A percentile compares a stretch with the other conserved stretches of the same genome.
Conservation (phyloP, 306 rosid genomes). For the Vicia sativa region DNA sequence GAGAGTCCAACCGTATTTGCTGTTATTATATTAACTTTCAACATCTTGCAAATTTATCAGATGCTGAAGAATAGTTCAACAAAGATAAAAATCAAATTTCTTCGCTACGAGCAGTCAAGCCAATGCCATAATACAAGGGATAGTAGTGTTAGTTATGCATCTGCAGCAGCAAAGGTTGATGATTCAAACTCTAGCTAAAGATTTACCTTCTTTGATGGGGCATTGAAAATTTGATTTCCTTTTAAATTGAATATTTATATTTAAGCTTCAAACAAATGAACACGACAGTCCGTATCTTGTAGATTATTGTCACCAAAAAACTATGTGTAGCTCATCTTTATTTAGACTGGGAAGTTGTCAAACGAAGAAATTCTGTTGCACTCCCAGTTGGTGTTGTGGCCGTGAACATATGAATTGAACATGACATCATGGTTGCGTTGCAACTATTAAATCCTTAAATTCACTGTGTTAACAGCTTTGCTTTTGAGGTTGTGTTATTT, state of each 20-base stretch:
- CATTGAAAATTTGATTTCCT: constrained; percentile 38
- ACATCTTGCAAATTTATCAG: constrained; percentile 50
- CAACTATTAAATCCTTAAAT: background rate
- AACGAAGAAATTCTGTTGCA: constrained; percentile 33
- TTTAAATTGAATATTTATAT: constrained; percentile 38
- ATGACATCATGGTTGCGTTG: constrained; percentile 23
- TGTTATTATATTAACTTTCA: constrained; percentile 10
- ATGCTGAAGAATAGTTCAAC: constrained; percentile 76
- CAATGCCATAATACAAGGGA: constrained; percentile 79
- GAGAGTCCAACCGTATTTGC: background rate
- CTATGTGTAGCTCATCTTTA: constrained; percentile 17
- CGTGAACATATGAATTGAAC: constrained; percentile 27
- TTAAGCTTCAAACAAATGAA: constrained; percentile 25
- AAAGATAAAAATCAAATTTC: constrained; percentile 73
- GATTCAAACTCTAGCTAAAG: constrained; percentile 56
- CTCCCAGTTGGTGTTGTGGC: background rate
- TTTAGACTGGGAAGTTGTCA: constrained; percentile 24
- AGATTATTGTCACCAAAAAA: constrained; percentile 36
- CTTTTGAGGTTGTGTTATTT: background rate
- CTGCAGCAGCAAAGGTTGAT: constrained; percentile 86
- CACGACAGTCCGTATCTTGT: constrained; percentile 35
- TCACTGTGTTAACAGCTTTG: background rate
- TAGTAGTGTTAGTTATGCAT: constrained; percentile 97
- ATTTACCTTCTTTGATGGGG: constrained; percentile 15
- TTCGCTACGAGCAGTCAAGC: constrained; percentile 90